These are phyloP conservation scores for Hypericum androsaemum DNA, from an alignment of 345 rosid genomes.

Conservation along the genomic window DNA sequence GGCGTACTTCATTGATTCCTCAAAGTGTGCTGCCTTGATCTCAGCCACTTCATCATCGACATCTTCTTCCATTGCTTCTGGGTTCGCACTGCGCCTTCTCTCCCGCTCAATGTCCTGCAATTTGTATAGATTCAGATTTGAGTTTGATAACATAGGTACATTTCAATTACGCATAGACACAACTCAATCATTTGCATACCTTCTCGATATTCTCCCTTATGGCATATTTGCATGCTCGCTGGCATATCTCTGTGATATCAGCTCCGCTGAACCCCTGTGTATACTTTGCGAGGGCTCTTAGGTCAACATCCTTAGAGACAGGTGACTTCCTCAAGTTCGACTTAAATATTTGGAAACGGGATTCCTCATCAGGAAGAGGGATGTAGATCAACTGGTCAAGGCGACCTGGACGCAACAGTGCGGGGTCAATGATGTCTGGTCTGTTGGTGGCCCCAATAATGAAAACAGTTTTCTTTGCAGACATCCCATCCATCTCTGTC, in stretches of 20 bases:
- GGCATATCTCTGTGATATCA: constrained; percentile 1
- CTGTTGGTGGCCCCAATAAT: constrained; percentile 1
- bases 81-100: not conserved
- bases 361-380: constrained; percentile 1
- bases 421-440: constrained; percentile 5
- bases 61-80: constrained; percentile 5
- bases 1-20: constrained; percentile 5
- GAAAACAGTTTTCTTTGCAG: constrained; percentile 1
- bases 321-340: constrained; percentile 3
- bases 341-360: constrained; percentile 2
- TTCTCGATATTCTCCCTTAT: constrained; percentile 4
- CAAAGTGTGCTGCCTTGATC: constrained; percentile 5
- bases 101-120: constrained; percentile 6
- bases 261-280: constrained; percentile 1
- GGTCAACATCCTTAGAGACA: constrained; percentile 1
- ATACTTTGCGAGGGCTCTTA: constrained; percentile 3
- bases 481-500: constrained; percentile 7
- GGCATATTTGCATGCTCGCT: constrained; percentile 5
- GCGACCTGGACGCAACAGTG: constrained; percentile 4
- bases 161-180: not conserved
- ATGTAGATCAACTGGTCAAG: constrained; percentile 3
- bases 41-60: constrained; percentile 1
- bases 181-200: not conserved
- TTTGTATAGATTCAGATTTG: not conserved
- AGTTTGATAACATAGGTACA: not conserved